Evolutionary conservation across 2,329 filamentous ascomycete species (phyloP), one percentile per base, ranked within the genome.

Genomic region (Beauveria scarabaeidicola): DNA sequence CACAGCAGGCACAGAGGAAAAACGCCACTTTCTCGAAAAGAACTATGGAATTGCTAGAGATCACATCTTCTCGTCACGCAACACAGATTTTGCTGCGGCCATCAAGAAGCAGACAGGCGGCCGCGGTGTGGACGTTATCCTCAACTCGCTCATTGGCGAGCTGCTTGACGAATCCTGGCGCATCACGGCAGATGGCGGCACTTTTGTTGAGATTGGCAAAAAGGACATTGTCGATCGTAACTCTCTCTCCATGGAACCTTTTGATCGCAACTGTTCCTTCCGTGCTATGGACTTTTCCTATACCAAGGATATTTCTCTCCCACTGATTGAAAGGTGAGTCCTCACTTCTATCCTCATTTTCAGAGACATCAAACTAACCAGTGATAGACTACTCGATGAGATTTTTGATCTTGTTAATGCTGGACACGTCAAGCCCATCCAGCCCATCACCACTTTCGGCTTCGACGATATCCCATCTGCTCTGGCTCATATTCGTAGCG

Each of bases 401-500:
- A 21, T 64, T 3, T 64, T 65, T 21, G 55, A 61, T 3, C 59
- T 69, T 2, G 32, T 66, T n/a, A 51, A 65, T 4, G 60, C 29
- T 7, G 61, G 65, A 1, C 41, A 64, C 40, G 64, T 61, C 48
- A 66, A 59, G 41, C 64, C 63, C 19, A 69, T 65, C 58, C 64
- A 41, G 41, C 64, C 52, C 44, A 63, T 61, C 5, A 66, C 69
- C 54, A 48, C 63, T 21, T 66, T 72, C 58, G 55, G 57, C 8
- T 63, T 66, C 5, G 65, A 67, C 1, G 60, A 72, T 2, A 65
- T 75, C 1, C 63, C 67, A 5, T 67, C 73, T 7, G 75, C 75
- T 0, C 74, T 78, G 61, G 64, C 72, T 0, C 65, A 71, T 19
- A 70, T 79, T 67, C 74, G 76, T 52, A 66, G 64, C 4, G 75